These are phyloP conservation scores for Diacronema lutheri DNA, from an alignment of 78 protist genomes.

Conservation along the genomic window DNA sequence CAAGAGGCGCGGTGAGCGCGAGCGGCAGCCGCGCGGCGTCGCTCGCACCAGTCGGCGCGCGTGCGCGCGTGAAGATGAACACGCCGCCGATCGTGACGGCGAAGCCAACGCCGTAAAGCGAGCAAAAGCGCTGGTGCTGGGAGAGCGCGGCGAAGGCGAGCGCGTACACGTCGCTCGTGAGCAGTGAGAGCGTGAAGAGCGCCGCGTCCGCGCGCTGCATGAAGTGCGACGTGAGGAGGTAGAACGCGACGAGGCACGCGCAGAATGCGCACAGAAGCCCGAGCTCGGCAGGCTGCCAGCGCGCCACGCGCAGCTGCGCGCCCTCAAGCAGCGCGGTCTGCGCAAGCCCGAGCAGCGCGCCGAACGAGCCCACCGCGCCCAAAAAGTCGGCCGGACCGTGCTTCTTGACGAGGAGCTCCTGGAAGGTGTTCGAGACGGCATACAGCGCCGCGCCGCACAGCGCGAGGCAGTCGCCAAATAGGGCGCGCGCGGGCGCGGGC, in stretches of 20 bases:
- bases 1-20: no score
- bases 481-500: background rate
- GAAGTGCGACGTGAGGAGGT: background rate
- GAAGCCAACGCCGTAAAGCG: no score
- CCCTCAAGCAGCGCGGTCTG: background rate
- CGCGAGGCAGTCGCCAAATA: slow-evolving; percentile 22
- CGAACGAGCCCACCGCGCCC: background rate
- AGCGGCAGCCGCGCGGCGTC: no score
- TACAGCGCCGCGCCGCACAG: slow-evolving; percentile 5
- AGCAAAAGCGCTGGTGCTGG: no score
- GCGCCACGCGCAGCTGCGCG: background rate
- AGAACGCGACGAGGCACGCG: background rate
- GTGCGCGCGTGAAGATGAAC: no score
- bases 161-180: background rate
- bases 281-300: background rate
- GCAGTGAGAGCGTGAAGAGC: background rate
- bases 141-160: background rate
- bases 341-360: background rate
- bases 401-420: background rate
- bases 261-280: background rate
- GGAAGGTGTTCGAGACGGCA: background rate
- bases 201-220: background rate
- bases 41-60: no score
- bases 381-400: background rate
- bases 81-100: no score